These are phyloP conservation scores for Candida tammaniensis DNA, from an alignment of 805 yeast genomes.

Conservation along the genomic window DNA sequence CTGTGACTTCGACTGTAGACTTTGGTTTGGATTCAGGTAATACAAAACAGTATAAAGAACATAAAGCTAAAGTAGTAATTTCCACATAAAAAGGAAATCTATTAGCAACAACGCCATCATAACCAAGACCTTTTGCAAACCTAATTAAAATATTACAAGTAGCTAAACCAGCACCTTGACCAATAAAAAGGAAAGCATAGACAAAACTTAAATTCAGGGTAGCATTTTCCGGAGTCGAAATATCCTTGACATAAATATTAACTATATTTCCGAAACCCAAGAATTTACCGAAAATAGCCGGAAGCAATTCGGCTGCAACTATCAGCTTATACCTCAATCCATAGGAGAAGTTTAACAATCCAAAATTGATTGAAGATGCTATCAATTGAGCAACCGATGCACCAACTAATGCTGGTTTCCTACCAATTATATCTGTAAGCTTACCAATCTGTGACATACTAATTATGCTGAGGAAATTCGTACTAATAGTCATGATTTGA, in stretches of 20 bases:
- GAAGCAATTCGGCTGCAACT: not conserved
- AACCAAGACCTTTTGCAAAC: slow-evolving; percentile 2
- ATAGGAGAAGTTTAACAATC: not conserved
- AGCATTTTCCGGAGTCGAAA: slow-evolving; percentile 5
- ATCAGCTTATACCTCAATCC: slow-evolving; percentile 4
- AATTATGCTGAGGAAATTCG: not conserved
- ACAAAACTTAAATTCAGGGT: slow-evolving; percentile 2
- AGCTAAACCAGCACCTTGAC: not conserved
- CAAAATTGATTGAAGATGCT: not conserved
- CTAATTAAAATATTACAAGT: slow-evolving; percentile 3
- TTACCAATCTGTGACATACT: slow-evolving; percentile 4
- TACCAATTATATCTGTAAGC: slow-evolving; percentile 4
- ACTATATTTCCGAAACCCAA: slow-evolving; percentile 3
- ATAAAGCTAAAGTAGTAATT: slow-evolving; percentile 1
- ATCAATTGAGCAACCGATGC: not conserved
- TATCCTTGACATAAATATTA: slow-evolving; percentile 4
- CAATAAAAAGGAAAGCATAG: slow-evolving; percentile 1
- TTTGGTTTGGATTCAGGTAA: slow-evolving; percentile 3
- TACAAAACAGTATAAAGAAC: slow-evolving; percentile 1
- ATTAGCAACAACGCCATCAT: not conserved
- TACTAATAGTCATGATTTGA: not conserved
- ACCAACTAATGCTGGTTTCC: slow-evolving; percentile 1
- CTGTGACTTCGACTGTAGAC: not conserved
- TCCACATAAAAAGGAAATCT: slow-evolving; percentile 3
- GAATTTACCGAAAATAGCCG: not conserved